These are phyloP conservation scores for Glebionis coronaria DNA, from an alignment of 129 eudicot genomes.

Conservation along the genomic window DNA sequence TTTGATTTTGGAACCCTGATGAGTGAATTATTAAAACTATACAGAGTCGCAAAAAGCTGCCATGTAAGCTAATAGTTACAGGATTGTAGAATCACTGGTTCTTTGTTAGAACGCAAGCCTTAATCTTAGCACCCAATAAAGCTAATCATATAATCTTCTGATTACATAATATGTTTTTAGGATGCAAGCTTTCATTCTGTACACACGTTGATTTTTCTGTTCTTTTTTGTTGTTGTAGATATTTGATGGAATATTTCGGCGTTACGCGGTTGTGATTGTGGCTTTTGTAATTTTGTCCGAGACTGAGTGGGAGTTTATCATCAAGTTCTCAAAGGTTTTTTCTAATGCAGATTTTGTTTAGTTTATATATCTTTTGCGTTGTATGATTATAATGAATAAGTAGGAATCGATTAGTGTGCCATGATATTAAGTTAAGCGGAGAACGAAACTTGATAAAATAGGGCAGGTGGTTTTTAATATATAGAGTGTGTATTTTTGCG, in stretches of 20 bases:
- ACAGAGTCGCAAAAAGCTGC: too few relatives aligned
- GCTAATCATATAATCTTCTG: too few relatives aligned
- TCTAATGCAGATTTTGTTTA: not conserved
- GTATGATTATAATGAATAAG: not conserved
- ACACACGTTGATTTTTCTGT: not conserved
- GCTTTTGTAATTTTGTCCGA: conserved; percentile 69
- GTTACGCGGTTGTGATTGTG: conserved; percentile 77
- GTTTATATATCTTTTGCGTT: not conserved
- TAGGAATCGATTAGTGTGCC: not conserved
- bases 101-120: too few relatives aligned
- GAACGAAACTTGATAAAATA: not conserved
- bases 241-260: conserved; percentile 89
- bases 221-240: conserved; percentile 37
- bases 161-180: too few relatives aligned
- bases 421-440: not conserved
- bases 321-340: conserved; percentile 73
- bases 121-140: too few relatives aligned
- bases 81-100: too few relatives aligned
- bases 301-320: conserved; percentile 84
- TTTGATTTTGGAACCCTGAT: too few relatives aligned
- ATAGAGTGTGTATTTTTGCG: too few relatives aligned
- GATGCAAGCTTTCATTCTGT: too few relatives aligned
- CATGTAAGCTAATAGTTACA: too few relatives aligned
- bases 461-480: not conserved
- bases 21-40: too few relatives aligned